These are phyloP conservation scores for Apiospora koreana DNA, from an alignment of 2,329 filamentous ascomycete species.

Conservation along the genomic window DNA sequence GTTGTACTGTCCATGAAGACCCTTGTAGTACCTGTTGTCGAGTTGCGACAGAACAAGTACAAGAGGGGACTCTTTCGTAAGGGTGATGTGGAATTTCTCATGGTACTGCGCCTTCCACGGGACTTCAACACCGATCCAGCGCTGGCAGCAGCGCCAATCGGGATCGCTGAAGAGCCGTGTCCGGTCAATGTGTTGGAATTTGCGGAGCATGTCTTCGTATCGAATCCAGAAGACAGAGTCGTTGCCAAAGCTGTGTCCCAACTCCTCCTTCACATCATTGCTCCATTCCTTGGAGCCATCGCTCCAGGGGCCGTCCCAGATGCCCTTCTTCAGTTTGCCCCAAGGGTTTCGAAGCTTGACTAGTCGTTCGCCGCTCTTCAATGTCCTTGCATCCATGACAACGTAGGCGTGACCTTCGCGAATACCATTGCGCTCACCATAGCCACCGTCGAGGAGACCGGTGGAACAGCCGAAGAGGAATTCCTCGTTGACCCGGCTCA, in stretches of 20 bases:
- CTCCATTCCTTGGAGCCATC: conserved; percentile 66
- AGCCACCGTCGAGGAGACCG: conserved; percentile 63
- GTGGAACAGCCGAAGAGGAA: conserved; percentile 75
- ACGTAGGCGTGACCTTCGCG: conserved; percentile 61
- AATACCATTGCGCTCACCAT: conserved; percentile 61
- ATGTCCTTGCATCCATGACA: conserved; percentile 57
- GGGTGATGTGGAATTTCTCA: conserved; percentile 60
- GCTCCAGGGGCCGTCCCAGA: conserved; percentile 62
- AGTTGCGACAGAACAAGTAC: conserved; percentile 63
- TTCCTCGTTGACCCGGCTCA: conserved; percentile 77
- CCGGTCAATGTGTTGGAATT: conserved; percentile 62
- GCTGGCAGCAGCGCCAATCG: conserved; percentile 59
- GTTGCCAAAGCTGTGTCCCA: conserved; percentile 60
- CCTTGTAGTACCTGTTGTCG: conserved; percentile 62
- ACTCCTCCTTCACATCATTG: conserved; percentile 55
- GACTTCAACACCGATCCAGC: conserved; percentile 63
- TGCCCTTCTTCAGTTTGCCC: conserved; percentile 57
- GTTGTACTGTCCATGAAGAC: conserved; percentile 59
- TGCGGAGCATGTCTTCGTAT: conserved; percentile 62
- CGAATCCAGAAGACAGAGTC: conserved; percentile 67
- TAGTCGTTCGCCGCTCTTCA: conserved; percentile 54
- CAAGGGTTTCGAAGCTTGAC: conserved; percentile 62
- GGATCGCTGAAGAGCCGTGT: conserved; percentile 61
- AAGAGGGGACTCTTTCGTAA: conserved; percentile 57
- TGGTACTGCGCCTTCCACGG: conserved; percentile 64